phyloP scores from a whole-genome alignment of 495 filamentous ascomycete species.

The Penicillium waksmanii region DNA sequence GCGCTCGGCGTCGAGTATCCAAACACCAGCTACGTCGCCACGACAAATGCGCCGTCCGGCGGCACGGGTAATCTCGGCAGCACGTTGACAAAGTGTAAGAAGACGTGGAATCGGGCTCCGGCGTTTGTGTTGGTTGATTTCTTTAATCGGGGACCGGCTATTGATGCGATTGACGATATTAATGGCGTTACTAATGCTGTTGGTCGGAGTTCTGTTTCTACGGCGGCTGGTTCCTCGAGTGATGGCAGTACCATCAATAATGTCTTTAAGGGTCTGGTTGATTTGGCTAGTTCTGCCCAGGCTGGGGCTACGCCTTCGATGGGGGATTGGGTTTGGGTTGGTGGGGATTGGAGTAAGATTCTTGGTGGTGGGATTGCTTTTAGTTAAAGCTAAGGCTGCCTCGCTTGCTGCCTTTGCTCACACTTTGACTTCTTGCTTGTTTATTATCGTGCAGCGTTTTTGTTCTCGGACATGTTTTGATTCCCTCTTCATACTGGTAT shows the following conservation, averaged over 20 bases:
- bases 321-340: constrained; percentile 54
- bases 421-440: neutral
- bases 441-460: constrained; percentile 26
- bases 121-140: constrained; percentile 77
- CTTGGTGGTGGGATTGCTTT: constrained; percentile 46
- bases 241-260: constrained; percentile 38
- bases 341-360: constrained; percentile 48
- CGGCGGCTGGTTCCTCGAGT: constrained; percentile 28
- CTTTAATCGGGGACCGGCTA: constrained; percentile 64
- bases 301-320: constrained; percentile 40
- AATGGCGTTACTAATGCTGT: constrained; percentile 60
- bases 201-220: constrained; percentile 42
- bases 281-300: constrained; percentile 41
- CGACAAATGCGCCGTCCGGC: constrained; percentile 60
- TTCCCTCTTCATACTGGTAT: constrained; percentile 14
- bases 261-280: constrained; percentile 45
- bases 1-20: constrained; percentile 60
- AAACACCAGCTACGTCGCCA: constrained; percentile 58
- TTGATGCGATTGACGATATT: constrained; percentile 63
- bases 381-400: constrained; percentile 15
- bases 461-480: constrained; percentile 11
- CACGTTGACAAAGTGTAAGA: constrained; percentile 58
- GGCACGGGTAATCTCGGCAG: constrained; percentile 62
- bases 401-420: neutral
- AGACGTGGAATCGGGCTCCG: constrained; percentile 58